These are phyloP conservation scores for Mucor piriformis DNA, from an alignment of 371 early-diverging fungal genomes.

Conservation along the genomic window DNA sequence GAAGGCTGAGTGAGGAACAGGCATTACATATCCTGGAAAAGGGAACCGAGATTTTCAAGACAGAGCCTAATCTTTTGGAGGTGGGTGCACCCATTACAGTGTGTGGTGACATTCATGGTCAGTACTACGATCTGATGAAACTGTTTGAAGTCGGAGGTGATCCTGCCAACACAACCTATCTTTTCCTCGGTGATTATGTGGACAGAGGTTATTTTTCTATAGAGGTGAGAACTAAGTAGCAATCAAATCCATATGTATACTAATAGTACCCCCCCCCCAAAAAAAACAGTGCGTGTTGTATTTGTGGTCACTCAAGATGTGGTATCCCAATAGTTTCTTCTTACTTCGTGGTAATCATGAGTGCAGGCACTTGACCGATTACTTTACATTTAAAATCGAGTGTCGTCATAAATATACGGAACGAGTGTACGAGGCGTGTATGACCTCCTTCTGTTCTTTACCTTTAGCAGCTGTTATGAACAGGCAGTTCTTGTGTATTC, in stretches of 20 bases:
- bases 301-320: constrained; percentile 88
- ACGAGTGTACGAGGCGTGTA: constrained; percentile 93
- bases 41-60: constrained; percentile 76
- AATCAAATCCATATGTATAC: neutral
- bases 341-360: constrained; percentile 99
- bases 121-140: constrained; percentile 98
- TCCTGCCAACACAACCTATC: constrained; percentile 85
- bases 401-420: constrained; percentile 96
- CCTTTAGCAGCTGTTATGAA: constrained; percentile 97
- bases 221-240: no score
- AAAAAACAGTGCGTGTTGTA: constrained; percentile 90
- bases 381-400: constrained; percentile 97
- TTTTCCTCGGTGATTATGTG: constrained; percentile 98
- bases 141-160: constrained; percentile 97
- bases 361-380: constrained; percentile 96
- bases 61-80: constrained; percentile 87
- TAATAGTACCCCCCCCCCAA: no score
- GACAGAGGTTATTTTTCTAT: constrained; percentile 96
- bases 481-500: constrained; percentile 96
- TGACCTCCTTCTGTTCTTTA: constrained; percentile 95
- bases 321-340: constrained; percentile 92
- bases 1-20: constrained; percentile 90
- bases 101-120: constrained; percentile 99
- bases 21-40: constrained; percentile 84
- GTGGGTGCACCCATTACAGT: constrained; percentile 84